Percentiles rank a stretch among this genome's conserved stretches.
Evolutionary conservation across 495 filamentous ascomycete species (phyloP).

Genomic region (Podospora pseudopauciseta): DNA sequence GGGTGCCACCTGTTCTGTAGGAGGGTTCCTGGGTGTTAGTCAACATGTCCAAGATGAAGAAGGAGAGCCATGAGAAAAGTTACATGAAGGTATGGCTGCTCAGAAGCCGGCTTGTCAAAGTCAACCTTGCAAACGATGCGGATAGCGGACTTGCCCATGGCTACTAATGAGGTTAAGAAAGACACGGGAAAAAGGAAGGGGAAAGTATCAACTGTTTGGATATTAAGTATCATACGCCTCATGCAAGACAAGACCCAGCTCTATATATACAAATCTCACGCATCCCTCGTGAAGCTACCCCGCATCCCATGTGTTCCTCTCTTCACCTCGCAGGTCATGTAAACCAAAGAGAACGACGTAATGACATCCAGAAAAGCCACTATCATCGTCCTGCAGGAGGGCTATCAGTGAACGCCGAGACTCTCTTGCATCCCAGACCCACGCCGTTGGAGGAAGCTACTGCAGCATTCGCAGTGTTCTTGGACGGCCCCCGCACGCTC

Average conservation of each 20-base stretch:
- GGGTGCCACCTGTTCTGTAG: conserved; percentile 89
- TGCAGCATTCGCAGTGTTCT: neutral
- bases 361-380: neutral
- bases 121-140: conserved; percentile 74
- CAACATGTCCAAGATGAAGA: neutral
- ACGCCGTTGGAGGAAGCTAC: neutral
- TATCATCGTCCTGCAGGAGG: neutral
- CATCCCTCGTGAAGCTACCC: neutral
- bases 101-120: conserved; percentile 68
- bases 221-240: no score
- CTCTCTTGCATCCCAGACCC: neutral
- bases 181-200: neutral
- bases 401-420: neutral
- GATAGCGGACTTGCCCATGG: conserved; percentile 44
- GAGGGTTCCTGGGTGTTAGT: neutral
- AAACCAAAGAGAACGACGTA: conserved; percentile 3
- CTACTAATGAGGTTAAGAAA: neutral
- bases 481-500: neutral
- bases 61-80: conserved; percentile 22
- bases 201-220: no score
- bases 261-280: neutral
- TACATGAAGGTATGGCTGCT: conserved; percentile 76
- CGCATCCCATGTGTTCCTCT: neutral
- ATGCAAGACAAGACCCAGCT: neutral
- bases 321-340: neutral